These are phyloP conservation scores for Tagetes erecta DNA, from an alignment of 129 eudicot species.

Conservation along the genomic window DNA sequence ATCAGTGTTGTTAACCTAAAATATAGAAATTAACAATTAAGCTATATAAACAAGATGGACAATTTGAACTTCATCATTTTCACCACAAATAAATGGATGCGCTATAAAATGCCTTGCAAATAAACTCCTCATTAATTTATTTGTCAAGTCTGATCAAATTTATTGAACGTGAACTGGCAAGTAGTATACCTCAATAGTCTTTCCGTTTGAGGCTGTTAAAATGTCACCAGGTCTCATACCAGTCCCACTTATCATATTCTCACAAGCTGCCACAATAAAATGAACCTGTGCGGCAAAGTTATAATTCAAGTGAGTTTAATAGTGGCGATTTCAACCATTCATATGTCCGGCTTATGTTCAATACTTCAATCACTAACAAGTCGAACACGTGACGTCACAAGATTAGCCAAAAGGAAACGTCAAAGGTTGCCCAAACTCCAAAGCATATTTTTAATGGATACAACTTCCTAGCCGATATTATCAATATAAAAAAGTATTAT, in stretches of 20 bases:
- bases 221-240: slow-evolving; percentile 99
- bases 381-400: background rate
- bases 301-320: background rate
- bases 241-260: slow-evolving; percentile 98
- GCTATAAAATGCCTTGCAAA: background rate
- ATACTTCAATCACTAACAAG: background rate
- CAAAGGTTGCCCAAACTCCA: background rate
- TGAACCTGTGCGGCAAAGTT: slow-evolving; percentile 62
- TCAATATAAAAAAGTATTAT: background rate
- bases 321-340: background rate
- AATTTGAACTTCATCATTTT: background rate
- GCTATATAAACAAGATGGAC: background rate
- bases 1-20: slow-evolving; percentile 94
- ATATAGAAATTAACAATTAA: background rate
- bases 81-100: background rate
- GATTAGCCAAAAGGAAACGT: background rate
- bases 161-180: background rate
- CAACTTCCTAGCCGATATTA: background rate
- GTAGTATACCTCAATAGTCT: slow-evolving; percentile 86
- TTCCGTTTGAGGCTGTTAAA: slow-evolving; percentile 93
- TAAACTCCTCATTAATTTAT: background rate
- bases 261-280: slow-evolving; percentile 99
- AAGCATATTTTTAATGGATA: background rate
- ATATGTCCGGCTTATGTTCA: background rate
- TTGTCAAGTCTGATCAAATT: background rate